Evolutionary conservation across 2,329 filamentous ascomycete species (phyloP).

Genomic region (Phaeosphaeria sp.): DNA sequence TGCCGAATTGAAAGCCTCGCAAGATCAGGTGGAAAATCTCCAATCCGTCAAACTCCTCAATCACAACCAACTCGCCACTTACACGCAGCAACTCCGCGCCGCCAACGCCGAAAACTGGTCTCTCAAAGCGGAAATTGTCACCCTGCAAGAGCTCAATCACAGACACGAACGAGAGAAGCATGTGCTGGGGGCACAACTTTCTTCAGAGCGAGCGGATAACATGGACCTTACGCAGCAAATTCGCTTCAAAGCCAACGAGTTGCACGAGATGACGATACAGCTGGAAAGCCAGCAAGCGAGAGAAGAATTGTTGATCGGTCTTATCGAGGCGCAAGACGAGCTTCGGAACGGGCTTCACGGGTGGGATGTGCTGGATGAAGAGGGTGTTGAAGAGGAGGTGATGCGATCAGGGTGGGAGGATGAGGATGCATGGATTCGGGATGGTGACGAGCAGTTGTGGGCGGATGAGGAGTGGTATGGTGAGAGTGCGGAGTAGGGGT

Average conservation of each 20-base stretch:
- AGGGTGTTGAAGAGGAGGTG: too few relatives aligned
- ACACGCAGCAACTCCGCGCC: background rate
- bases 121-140: background rate
- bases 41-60: background rate
- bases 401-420: too few relatives aligned
- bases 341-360: too few relatives aligned
- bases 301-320: too few relatives aligned
- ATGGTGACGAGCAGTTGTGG: too few relatives aligned
- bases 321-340: background rate
- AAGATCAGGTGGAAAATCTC: too few relatives aligned
- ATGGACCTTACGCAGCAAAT: background rate
- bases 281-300: background rate
- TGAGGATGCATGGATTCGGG: too few relatives aligned
- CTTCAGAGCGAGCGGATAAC: background rate
- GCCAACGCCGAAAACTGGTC: background rate
- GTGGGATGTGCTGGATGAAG: too few relatives aligned
- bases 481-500: too few relatives aligned
- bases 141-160: background rate
- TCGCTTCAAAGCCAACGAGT: background rate
- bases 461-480: too few relatives aligned
- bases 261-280: background rate
- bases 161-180: background rate
- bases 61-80: background rate
- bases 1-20: too few relatives aligned
- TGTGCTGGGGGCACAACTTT: background rate